phyloP scores from a whole-genome alignment of 2,329 filamentous ascomycete species.

The Esteya vermicola region DNA sequence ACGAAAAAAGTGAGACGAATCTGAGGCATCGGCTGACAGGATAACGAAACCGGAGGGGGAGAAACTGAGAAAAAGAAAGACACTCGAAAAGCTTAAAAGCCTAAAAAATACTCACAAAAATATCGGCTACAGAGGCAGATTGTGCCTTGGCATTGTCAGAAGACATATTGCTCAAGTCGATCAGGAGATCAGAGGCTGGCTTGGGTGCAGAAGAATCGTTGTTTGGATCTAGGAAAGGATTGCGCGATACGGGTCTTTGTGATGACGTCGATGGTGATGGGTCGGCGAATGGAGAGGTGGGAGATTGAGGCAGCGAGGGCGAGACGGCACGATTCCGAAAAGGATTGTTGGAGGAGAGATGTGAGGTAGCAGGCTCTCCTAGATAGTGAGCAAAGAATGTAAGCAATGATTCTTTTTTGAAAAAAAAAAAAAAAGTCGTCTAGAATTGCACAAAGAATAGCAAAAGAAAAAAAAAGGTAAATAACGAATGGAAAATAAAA shows the following conservation, averaged over 20 bases:
- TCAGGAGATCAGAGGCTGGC: constrained; percentile 15
- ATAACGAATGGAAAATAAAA: not conserved
- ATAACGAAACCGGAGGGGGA: not conserved
- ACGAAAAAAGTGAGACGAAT: not conserved
- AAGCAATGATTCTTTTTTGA: no score
- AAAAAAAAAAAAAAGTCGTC: no score
- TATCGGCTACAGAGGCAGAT: constrained; percentile 50
- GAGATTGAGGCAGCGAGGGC: constrained; percentile 28
- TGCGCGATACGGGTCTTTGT: constrained; percentile 51
- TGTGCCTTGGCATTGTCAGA: constrained; percentile 34
- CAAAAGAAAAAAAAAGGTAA: not conserved
- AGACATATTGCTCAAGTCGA: constrained; percentile 35
- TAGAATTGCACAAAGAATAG: no score
- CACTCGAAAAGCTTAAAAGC: constrained; percentile 1
- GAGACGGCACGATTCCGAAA: constrained; percentile 61
- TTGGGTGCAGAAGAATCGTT: constrained; percentile 14
- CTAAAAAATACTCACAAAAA: constrained; percentile 52
- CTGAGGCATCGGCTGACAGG: not conserved
- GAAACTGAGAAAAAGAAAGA: no score
- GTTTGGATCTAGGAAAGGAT: constrained; percentile 57
- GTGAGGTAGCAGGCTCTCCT: constrained; percentile 32
- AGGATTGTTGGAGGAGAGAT: constrained; percentile 70
- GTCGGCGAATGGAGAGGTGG: constrained; percentile 47
- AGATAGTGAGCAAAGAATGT: not conserved
- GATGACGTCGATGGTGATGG: constrained; percentile 18